Conservation (phyloP, 352 stramenopile genomes). For the Globisporangium nagaii region DNA sequence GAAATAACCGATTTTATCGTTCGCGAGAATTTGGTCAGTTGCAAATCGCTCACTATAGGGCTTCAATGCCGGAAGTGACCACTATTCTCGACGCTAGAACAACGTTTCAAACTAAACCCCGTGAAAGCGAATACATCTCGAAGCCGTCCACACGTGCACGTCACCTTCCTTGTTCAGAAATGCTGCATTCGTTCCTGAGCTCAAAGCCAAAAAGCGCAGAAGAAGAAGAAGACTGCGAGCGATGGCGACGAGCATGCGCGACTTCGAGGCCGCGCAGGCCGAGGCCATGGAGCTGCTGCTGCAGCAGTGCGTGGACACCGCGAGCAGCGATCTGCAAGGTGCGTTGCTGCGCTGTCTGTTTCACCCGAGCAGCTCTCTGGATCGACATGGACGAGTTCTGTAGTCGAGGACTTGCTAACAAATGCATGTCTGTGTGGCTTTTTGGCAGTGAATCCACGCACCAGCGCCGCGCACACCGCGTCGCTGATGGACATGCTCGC, state of each 20-base stretch:
- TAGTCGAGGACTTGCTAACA: not conserved
- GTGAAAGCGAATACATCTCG: no score
- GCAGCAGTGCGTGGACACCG: slow-evolving; percentile 35
- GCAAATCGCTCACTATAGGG: no score
- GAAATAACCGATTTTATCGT: no score
- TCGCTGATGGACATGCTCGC: slow-evolving; percentile 65
- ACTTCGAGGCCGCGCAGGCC: slow-evolving; percentile 43
- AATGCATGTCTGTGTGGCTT: not conserved
- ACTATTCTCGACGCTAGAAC: no score
- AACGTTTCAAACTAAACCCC: no score
- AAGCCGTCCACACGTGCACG: no score
- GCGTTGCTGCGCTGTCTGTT: not conserved
- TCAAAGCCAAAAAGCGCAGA: not conserved
- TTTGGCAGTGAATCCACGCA: not conserved
- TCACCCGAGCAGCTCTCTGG: no score
- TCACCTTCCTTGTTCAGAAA: slow-evolving; percentile 5
- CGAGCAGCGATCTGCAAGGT: slow-evolving; percentile 7
- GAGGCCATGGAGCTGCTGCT: slow-evolving; percentile 54
- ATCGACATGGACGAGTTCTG: no score
- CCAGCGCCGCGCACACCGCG: slow-evolving; percentile 20
- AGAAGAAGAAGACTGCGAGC: not conserved
- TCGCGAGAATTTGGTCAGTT: no score
- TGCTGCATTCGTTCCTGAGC: not conserved
- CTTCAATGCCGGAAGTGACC: no score
- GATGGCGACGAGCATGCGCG: slow-evolving; percentile 13